Evolutionary conservation across 2,329 filamentous ascomycete genomes (phyloP).

Genomic region (Pezicula carpinea): DNA sequence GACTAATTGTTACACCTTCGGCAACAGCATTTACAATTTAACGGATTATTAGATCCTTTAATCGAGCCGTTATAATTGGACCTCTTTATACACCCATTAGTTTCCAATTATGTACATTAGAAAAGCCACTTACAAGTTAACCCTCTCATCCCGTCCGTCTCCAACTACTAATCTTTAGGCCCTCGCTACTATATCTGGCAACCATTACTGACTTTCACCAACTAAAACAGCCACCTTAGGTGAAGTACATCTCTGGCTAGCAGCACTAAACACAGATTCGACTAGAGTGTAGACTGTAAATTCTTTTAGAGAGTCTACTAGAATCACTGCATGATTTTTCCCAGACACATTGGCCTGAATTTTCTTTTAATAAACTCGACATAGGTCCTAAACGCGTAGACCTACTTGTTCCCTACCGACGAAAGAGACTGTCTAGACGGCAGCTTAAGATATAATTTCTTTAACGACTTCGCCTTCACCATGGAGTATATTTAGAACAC

Average conservation of each 20-base stretch:
- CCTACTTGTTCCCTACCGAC: slow-evolving; percentile 2
- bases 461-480: slow-evolving; percentile 1
- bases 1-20: slow-evolving; percentile 3
- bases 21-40: slow-evolving; percentile 1
- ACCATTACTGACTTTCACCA: slow-evolving; percentile 1
- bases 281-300: slow-evolving; percentile 1
- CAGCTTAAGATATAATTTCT: not conserved
- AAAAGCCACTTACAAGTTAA: not conserved
- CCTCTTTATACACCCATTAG: not conserved
- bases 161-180: slow-evolving; percentile 1
- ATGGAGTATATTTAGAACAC: slow-evolving; percentile 14
- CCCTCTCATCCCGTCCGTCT: not conserved
- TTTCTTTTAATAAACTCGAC: not conserved
- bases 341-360: slow-evolving; percentile 3
- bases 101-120: too few relatives aligned
- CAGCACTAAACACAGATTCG: slow-evolving; percentile 5
- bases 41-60: slow-evolving; percentile 1
- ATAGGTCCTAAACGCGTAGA: not conserved
- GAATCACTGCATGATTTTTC: slow-evolving; percentile 5
- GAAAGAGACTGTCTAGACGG: slow-evolving; percentile 4
- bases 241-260: slow-evolving; percentile 7
- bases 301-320: slow-evolving; percentile 3
- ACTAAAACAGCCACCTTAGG: slow-evolving; percentile 5
- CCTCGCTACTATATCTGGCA: not conserved
- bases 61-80: slow-evolving; percentile 2